phyloP scores from a whole-genome alignment of 1,139 yeast genomes.

The Candida sanyaensis region DNA sequence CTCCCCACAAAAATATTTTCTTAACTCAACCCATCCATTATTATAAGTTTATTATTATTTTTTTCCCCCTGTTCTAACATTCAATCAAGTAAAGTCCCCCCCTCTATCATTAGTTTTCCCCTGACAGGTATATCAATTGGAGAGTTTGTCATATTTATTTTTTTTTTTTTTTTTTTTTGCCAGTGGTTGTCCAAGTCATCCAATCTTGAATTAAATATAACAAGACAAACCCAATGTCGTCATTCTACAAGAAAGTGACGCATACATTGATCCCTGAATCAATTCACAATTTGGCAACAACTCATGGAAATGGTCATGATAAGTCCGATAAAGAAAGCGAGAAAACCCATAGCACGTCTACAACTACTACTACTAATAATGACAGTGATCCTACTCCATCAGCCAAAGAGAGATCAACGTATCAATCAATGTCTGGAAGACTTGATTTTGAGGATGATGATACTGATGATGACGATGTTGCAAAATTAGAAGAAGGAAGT shows the following conservation, averaged over 20 bases:
- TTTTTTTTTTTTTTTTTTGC: too few relatives aligned
- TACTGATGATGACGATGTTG: slow-evolving; percentile 25
- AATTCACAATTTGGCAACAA: slow-evolving; percentile 2
- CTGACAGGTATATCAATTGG: neutral
- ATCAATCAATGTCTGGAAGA: slow-evolving; percentile 3
- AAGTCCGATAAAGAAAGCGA: neutral
- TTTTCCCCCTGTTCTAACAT: too few relatives aligned
- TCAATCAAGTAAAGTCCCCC: too few relatives aligned
- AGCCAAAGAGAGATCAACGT: neutral
- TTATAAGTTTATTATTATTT: too few relatives aligned
- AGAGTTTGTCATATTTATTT: neutral
- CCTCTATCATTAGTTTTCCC: too few relatives aligned
- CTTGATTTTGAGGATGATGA: slow-evolving; percentile 13
- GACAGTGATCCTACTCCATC: neutral
- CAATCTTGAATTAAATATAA: neutral
- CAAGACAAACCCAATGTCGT: neutral
- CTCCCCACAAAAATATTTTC: too few relatives aligned
- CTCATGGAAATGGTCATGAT: neutral
- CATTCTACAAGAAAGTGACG: slow-evolving; percentile 8
- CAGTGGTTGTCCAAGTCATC: neutral
- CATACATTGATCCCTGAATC: slow-evolving; percentile 2
- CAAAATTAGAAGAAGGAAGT: slow-evolving; percentile 21
- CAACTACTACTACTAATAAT: slow-evolving; percentile 10
- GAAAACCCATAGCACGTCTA: neutral
- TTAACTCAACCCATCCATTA: too few relatives aligned